Base-by-base conservation (phyloP, 2,329 filamentous ascomycete genomes). In the Sclerotinia nivalis region DNA sequence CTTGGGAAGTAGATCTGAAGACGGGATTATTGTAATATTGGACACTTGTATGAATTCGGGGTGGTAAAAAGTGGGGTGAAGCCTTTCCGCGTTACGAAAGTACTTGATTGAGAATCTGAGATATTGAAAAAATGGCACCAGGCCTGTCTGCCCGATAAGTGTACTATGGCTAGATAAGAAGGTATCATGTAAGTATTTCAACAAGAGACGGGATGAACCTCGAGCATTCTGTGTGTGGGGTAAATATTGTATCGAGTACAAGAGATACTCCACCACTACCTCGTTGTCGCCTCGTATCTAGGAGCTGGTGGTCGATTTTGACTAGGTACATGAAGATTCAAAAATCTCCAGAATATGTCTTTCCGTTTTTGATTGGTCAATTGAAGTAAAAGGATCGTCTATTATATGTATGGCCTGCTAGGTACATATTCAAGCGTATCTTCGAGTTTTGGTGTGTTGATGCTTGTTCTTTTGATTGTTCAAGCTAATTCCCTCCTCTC, bases 211-310 rank as follows among this genome's bases (percentile, higher is more conserved):
- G 59, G 59, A 62, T 62, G 43, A 62, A 62, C 43, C 59, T 62
- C 25, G 28, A 62, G 28, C 43, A 49, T 62, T 49, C 20, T 4
- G 28, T 34, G 28, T 62, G 60, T 50, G 60, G 60, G 60, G 60
- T 64, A 64, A 4, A 37, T 47, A 34, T 20, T 28, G 22, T 20
- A 31, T 60, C 40, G 58, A 45, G 58, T 28, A 13, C 31, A 12
- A 28, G 34, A 5, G 54, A 56, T 15, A 56, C 12, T 15, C 13
- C 40, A 43, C 40, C 31, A 40, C 31, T 64, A 50, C 47, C 60
- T 64, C 60, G 45, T 64, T 64, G 60, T 25, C 60, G 60, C 60
- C 47, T 64, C 60, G 60, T 64, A 64, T 64, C 60, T 50, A 25
- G 20, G 47, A 40, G 60, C 45, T 18, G 60, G 45, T 64, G 60